Conservation (phyloP, 2,329 filamentous ascomycete species). For the Berkeleyomyces rouxiae region DNA sequence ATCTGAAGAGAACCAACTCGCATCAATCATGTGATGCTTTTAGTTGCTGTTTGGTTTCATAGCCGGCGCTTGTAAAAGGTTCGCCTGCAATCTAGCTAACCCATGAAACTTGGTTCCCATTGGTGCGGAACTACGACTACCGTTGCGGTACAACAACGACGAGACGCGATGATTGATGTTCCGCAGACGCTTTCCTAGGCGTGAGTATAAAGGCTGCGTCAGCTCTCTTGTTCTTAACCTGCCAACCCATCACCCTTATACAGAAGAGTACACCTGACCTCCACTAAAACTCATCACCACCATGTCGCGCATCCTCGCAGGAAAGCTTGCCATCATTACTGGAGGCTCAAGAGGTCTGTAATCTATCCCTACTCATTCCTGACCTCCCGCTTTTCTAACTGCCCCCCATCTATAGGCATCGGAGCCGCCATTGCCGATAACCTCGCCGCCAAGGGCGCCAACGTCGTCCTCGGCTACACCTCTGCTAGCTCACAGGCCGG, state of each 20-base stretch:
- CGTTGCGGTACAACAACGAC: neutral
- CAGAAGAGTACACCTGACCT: neutral
- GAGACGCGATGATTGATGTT: neutral
- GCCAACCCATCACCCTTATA: neutral
- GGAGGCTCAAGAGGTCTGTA: constrained; percentile 57
- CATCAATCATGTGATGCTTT: neutral
- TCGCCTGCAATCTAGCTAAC: neutral
- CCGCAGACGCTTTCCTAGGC: neutral
- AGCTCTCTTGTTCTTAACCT: neutral
- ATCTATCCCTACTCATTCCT: neutral
- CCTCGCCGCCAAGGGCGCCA: constrained; percentile 53
- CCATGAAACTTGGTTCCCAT: constrained; percentile 4
- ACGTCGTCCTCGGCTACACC: constrained; percentile 56
- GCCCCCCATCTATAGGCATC: constrained; percentile 41
- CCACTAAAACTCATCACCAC: neutral
- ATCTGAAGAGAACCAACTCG: too few relatives aligned
- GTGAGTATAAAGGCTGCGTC: neutral
- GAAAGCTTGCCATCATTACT: constrained; percentile 64
- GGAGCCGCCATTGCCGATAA: constrained; percentile 48
- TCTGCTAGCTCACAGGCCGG: constrained; percentile 22
- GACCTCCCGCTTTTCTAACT: constrained; percentile 3
- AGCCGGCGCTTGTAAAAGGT: neutral
- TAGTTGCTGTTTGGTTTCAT: neutral
- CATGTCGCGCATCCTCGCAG: constrained; percentile 39
- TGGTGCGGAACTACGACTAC: constrained; percentile 2